A percentile compares a stretch with the other conserved stretches of the same genome.
Evolutionary conservation across 2,329 filamentous ascomycete species (phyloP).

Genomic region (Pseudocercospora pini-densiflorae): DNA sequence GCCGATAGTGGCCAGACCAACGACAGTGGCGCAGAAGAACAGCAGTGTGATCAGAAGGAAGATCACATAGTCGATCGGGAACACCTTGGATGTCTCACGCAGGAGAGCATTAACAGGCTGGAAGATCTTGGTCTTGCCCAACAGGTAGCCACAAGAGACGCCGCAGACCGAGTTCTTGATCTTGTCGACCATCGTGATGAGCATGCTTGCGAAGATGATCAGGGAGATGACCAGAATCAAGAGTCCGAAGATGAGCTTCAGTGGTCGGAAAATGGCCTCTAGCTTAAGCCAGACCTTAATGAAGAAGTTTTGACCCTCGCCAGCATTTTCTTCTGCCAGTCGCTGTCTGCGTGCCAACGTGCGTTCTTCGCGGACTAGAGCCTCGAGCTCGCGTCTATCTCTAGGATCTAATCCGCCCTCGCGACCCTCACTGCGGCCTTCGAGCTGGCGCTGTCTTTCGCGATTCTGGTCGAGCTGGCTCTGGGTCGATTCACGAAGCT

Average conservation of each 20-base stretch:
- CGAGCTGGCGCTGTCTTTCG: slow-evolving; percentile 89
- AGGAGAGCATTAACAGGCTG: slow-evolving; percentile 94
- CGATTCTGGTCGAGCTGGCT: slow-evolving; percentile 84
- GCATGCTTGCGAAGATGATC: slow-evolving; percentile 85
- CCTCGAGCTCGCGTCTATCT: slow-evolving; percentile 86
- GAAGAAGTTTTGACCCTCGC: slow-evolving; percentile 75
- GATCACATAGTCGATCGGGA: slow-evolving; percentile 90
- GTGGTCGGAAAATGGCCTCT: slow-evolving; percentile 79
- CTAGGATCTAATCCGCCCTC: slow-evolving; percentile 77
- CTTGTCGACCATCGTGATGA: slow-evolving; percentile 95
- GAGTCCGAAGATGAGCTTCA: slow-evolving; percentile 86
- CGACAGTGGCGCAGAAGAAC: slow-evolving; percentile 85
- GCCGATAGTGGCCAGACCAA: slow-evolving; percentile 82
- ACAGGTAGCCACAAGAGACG: slow-evolving; percentile 85
- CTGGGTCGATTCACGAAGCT: slow-evolving; percentile 75
- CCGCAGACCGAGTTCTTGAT: slow-evolving; percentile 95
- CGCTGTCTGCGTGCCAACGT: slow-evolving; percentile 89
- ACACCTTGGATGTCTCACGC: slow-evolving; percentile 77
- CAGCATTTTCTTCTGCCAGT: slow-evolving; percentile 79
- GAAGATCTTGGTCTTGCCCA: slow-evolving; percentile 87
- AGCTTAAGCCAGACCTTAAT: slow-evolving; percentile 78
- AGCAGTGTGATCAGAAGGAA: slow-evolving; percentile 84
- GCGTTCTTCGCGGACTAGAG: slow-evolving; percentile 85
- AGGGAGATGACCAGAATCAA: slow-evolving; percentile 75
- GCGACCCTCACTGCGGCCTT: slow-evolving; percentile 79